Base-by-base conservation (phyloP, 2,329 filamentous ascomycete species). In the Aspergillus tubingensis region DNA sequence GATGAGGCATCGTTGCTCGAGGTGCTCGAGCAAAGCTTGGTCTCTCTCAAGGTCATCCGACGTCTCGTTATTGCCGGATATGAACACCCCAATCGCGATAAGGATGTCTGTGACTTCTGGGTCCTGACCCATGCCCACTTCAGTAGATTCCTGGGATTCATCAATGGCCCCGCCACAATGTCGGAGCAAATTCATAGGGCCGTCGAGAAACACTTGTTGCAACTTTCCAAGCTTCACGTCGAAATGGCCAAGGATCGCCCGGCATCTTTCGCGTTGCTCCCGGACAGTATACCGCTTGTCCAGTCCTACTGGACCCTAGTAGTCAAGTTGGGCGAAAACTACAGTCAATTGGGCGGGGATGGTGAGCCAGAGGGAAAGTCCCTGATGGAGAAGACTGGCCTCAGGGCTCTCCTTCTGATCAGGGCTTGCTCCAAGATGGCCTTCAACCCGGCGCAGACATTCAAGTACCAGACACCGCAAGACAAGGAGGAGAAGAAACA, bases 151-250 rank as follows among this genome's bases (percentile, higher is more conserved):
- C 83, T 96, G 38, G 79, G 79, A 23, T 85, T 89, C 61, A 81
- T 89, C 54, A 82, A 83, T 65, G 80, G 83, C 44, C 82, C 86
- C 53, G 82, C 82, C n/a, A 77, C 85, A 2, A 77, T 88, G 1
- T 74, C 81, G 1, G 73, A 78, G 3, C 76, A 79, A 3, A 83
- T 87, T 23, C 84, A 85, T 60, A 84, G 83, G 38, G 72, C 89
- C 23, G 80, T 96, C n/a, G 90, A 91, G 65, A 96, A 92, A 72
- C 93, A 97, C 72, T 81, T 96, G 2, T 79, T 97, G 44, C 93
- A 98, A 72, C 88, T 98, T 53, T 88, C 93, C 3, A 99, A 98
- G 76, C 81, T 99, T 3, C 95, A 98, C 73, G 83, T 96, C 41
- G 88, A 92, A 58, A 94, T 98, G 88, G 87, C 91, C 1, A 86